Base-by-base conservation (phyloP, 345 rosid species). In the Salix viminalis region DNA sequence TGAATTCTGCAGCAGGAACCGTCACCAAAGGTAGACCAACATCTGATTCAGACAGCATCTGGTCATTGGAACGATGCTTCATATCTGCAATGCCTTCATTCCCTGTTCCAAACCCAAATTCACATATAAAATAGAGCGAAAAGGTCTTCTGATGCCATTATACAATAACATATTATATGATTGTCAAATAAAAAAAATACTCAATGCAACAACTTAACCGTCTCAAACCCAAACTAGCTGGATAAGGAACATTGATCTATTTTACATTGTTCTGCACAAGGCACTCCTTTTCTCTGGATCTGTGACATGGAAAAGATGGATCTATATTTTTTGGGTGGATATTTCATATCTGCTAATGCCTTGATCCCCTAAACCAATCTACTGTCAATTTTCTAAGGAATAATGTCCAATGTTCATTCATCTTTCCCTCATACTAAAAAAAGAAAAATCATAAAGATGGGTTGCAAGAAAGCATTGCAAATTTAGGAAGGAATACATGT, bases 11-110 rank as follows among this genome's bases (percentile, higher is more conserved):
- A 67, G 82, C 75, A 72, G 96, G 77, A 82, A 93, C 89, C 14
- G 94, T 82, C 70, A 90, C 98, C 82, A 96, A 81, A 80, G 97
- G 95, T 41, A 93, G 88, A 26, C 86, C 69, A 81, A 78, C 82
- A 61, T 86, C 93, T 56, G 94, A 79, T 76, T 79, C 88, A 14
- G 91, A 82, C 23, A 79, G 76, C 83, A 84, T 79, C 74, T 83
- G 90, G 42, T 86, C 87, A 74, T 88, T 83, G 11, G 83, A 64
- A 16, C 77, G 75, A 74, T 81, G 84, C 84, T 85, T 86, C 69
- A 77, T 67, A 64, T 81, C 86, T 32, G 80, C 82, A 76, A 81
- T 80, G 75, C 86, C 85, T 72, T 84, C 92, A 84, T 83, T 85
- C 75, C 87, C 99, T 94, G 87, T 42, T 78, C 68, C 24, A 61